phyloP scores from a whole-genome alignment of 2,329 filamentous ascomycete genomes.

The Lojkania enalia region DNA sequence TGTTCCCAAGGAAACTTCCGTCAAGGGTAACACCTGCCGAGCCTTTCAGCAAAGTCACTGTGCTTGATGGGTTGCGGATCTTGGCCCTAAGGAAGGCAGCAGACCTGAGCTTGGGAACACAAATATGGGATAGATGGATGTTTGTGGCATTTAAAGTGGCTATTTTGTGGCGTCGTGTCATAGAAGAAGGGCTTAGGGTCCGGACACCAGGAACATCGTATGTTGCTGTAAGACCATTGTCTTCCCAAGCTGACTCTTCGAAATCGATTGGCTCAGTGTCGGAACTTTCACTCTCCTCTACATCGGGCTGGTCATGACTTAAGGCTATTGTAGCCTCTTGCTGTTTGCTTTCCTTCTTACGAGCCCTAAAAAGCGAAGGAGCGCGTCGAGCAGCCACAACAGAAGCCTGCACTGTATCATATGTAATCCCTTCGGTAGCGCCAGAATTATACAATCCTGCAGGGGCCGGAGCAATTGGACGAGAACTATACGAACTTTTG shows the following conservation, averaged over 20 bases:
- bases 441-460: too few species aligned
- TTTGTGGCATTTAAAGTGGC: slow-evolving; percentile 57
- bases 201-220: slow-evolving; percentile 64
- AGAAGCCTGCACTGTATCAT: not conserved
- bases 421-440: not conserved
- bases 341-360: slow-evolving; percentile 2
- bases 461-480: not conserved
- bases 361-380: not conserved
- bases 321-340: not conserved
- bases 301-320: slow-evolving; percentile 7
- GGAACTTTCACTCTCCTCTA: not conserved
- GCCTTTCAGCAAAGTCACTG: slow-evolving; percentile 59
- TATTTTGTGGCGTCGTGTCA: slow-evolving; percentile 58
- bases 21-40: slow-evolving; percentile 64
- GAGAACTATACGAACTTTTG: not conserved
- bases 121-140: slow-evolving; percentile 58
- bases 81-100: slow-evolving; percentile 63
- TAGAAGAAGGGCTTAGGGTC: slow-evolving; percentile 57
- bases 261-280: slow-evolving; percentile 38
- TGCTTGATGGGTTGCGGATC: slow-evolving; percentile 58
- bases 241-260: slow-evolving; percentile 60
- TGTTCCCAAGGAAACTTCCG: slow-evolving; percentile 63
- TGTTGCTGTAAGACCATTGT: slow-evolving; percentile 62
- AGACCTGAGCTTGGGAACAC: slow-evolving; percentile 64
- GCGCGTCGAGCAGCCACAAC: not conserved